phyloP scores from a whole-genome alignment of 2,329 filamentous ascomycete species.

The Bimuria novae-zelandiae region DNA sequence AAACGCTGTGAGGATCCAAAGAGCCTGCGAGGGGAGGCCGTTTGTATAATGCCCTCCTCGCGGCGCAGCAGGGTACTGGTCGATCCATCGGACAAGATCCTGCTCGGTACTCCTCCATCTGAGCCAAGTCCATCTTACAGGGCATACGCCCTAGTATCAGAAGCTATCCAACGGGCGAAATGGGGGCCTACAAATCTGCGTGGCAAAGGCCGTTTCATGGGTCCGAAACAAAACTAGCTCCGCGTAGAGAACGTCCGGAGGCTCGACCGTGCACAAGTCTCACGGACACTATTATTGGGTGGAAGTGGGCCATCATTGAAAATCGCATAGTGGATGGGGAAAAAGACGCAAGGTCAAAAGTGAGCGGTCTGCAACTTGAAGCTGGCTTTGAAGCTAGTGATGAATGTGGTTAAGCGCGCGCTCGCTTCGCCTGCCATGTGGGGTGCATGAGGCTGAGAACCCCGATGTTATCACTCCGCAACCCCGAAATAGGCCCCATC shows the following conservation, averaged over 20 bases:
- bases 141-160: background rate
- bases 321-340: background rate
- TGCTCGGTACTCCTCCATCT: slow-evolving; percentile 5
- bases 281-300: slow-evolving; percentile 2
- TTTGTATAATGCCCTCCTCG: slow-evolving; percentile 7
- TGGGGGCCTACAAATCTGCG: background rate
- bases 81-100: slow-evolving; percentile 6
- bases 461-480: background rate
- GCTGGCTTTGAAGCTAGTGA: background rate
- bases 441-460: slow-evolving; percentile 5
- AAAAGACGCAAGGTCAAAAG: slow-evolving; percentile 1
- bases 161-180: slow-evolving; percentile 1
- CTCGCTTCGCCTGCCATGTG: slow-evolving; percentile 3
- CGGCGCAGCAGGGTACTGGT: slow-evolving; percentile 7
- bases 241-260: slow-evolving; percentile 1
- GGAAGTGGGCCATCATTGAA: background rate
- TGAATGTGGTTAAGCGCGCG: background rate
- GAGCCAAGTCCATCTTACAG: slow-evolving; percentile 7
- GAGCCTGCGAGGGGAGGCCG: background rate
- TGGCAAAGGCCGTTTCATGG: slow-evolving; percentile 4
- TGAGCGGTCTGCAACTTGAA: slow-evolving; percentile 2
- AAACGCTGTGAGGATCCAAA: slow-evolving; percentile 2
- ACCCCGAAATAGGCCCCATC: background rate
- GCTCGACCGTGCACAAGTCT: background rate
- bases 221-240: slow-evolving; percentile 6